These are phyloP conservation scores for Berberis thunbergii DNA, from an alignment of 164 flowering plant species.

Conservation along the genomic window DNA sequence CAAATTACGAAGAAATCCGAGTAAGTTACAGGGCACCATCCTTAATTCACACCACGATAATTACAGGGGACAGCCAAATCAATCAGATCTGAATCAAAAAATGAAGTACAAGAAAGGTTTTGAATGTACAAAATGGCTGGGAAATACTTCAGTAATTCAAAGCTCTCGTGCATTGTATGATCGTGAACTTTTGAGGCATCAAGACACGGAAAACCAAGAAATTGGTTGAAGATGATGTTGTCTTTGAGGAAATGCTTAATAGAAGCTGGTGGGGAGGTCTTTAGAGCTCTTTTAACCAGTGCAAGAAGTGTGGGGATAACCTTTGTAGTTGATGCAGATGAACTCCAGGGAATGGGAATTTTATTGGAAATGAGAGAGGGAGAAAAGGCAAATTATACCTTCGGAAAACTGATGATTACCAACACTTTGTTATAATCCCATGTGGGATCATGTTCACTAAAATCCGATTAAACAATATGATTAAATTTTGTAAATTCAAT, in stretches of 20 bases:
- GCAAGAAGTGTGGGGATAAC: constrained; percentile 87
- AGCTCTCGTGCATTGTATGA: constrained; percentile 59
- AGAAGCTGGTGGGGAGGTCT: constrained; percentile 40
- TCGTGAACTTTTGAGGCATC: constrained; percentile 33
- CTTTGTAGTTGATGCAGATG: constrained; percentile 55
- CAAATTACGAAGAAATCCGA: constrained; percentile 66
- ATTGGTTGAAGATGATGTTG: constrained; percentile 47
- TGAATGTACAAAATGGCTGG: constrained; percentile 80
- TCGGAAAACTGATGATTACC: constrained; percentile 19
- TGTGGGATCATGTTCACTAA: constrained; percentile 86
- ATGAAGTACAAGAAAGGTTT: constrained; percentile 25
- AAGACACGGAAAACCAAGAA: constrained; percentile 35
- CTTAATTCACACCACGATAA: constrained; percentile 74
- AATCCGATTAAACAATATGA: constrained; percentile 36
- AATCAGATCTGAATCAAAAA: constrained; percentile 12
- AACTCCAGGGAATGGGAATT: constrained; percentile 63
- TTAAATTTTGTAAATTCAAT: background rate
- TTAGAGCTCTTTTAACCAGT: constrained; percentile 45
- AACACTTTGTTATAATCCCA: constrained; percentile 54
- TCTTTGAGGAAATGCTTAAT: constrained; percentile 56
- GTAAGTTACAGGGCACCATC: constrained; percentile 55
- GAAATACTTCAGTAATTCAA: constrained; percentile 56
- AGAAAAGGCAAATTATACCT: constrained; percentile 23
- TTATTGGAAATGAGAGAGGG: constrained; percentile 23
- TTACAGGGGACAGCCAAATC: constrained; percentile 16